These are phyloP conservation scores for Nakazawaea molendinolei DNA, from an alignment of 805 yeast genomes.

Conservation along the genomic window DNA sequence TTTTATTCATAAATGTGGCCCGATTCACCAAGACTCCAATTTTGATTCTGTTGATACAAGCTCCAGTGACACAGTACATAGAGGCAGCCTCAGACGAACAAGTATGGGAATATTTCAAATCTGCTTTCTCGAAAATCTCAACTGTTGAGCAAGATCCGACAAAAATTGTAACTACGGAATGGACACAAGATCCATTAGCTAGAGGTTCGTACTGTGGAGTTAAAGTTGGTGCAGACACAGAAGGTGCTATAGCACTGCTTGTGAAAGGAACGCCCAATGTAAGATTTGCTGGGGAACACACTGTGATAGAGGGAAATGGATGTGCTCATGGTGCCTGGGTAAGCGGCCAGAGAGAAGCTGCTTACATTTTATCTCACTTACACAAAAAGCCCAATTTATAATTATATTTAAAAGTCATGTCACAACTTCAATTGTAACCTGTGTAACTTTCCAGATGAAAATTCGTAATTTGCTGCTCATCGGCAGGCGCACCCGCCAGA, in stretches of 20 bases:
- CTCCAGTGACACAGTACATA: conserved; percentile 51
- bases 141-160: conserved; percentile 18
- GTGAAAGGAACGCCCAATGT: conserved; percentile 42
- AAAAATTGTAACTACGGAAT: conserved; percentile 42
- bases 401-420: too few species aligned
- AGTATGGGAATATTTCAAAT: conserved; percentile 47
- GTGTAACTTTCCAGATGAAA: too few species aligned
- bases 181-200: conserved; percentile 69
- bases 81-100: conserved; percentile 28
- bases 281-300: conserved; percentile 83
- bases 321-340: conserved; percentile 77
- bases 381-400: too few species aligned
- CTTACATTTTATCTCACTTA: too few species aligned
- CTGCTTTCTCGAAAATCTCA: conserved; percentile 17
- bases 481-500: too few species aligned
- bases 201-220: conserved; percentile 68
- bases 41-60: conserved; percentile 51
- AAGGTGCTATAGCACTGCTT: conserved; percentile 43
- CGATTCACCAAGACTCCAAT: conserved; percentile 35
- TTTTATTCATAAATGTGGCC: conserved; percentile 43
- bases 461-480: too few species aligned
- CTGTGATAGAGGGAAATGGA: conserved; percentile 70
- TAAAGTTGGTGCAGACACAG: conserved; percentile 50
- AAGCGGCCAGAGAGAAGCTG: conserved; percentile 45
- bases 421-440: too few species aligned